Percentiles rank a stretch among this genome's conserved stretches.
These are phyloP conservation scores for Oropetium thomaeum DNA, from an alignment of 176 grass and related monocot genomes.

Conservation along the genomic window DNA sequence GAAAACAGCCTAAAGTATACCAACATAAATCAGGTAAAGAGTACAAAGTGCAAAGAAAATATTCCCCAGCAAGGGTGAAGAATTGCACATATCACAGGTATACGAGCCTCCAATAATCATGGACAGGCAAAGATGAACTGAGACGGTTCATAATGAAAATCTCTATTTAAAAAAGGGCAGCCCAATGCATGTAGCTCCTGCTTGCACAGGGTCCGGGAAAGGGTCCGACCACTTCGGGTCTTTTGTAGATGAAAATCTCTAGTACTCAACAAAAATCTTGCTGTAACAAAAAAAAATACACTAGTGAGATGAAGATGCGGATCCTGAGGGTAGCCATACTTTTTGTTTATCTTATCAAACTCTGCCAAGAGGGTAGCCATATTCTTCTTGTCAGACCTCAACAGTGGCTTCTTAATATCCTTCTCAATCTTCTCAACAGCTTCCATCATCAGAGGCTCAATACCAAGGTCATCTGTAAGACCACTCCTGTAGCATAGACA, in stretches of 20 bases:
- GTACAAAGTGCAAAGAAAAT: not conserved
- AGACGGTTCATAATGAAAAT: not conserved
- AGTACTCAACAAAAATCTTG: not conserved
- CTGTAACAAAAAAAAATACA: not conserved
- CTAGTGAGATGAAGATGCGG: constrained; percentile 14
- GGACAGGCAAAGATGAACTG: not conserved
- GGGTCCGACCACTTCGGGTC: too few species aligned
- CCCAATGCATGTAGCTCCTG: too few species aligned
- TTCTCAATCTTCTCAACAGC: constrained; percentile 93
- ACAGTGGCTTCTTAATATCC: constrained; percentile 89
- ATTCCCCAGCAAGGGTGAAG: not conserved
- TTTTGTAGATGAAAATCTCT: not conserved
- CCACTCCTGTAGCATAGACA: constrained; percentile 58
- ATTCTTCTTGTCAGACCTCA: constrained; percentile 92
- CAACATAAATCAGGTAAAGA: not conserved
- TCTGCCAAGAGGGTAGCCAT: constrained; percentile 72
- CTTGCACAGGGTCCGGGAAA: too few species aligned
- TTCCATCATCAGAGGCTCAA: constrained; percentile 84
- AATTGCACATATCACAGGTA: not conserved
- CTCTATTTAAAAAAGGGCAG: too few species aligned
- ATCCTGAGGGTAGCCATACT: constrained; percentile 42
- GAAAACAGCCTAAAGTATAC: not conserved
- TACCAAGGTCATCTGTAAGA: constrained; percentile 64
- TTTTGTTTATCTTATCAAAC: constrained; percentile 92
- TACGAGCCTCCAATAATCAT: not conserved